These are phyloP conservation scores for Pseudogymnoascus verrucosus DNA, from an alignment of 2,329 filamentous ascomycete species.

Conservation along the genomic window DNA sequence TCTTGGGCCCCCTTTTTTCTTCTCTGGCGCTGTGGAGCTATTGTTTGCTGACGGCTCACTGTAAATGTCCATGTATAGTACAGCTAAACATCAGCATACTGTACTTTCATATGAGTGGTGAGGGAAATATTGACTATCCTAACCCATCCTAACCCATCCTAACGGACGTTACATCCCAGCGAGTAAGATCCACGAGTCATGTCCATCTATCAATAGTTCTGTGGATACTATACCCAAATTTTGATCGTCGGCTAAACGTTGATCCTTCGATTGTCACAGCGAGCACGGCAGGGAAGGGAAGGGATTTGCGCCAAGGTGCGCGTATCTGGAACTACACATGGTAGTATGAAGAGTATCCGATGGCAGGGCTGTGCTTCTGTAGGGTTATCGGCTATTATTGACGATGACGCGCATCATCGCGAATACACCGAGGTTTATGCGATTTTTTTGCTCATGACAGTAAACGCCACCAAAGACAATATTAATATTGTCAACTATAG, in stretches of 20 bases:
- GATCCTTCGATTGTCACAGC: neutral
- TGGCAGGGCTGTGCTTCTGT: neutral
- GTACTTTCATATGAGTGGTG: neutral
- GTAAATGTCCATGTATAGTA: neutral
- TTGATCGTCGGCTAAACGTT: neutral
- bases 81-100: neutral
- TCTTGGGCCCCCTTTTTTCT: neutral
- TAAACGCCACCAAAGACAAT: neutral
- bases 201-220: slow-evolving; percentile 1
- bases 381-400: neutral
- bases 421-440: neutral
- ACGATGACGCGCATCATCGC: neutral
- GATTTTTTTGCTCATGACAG: neutral
- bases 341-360: neutral
- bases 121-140: neutral
- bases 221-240: neutral
- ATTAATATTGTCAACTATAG: neutral
- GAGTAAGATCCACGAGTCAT: neutral
- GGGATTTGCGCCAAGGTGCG: slow-evolving; percentile 1
- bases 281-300: neutral
- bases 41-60: neutral
- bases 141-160: neutral
- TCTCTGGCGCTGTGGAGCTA: neutral
- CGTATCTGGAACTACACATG: neutral
- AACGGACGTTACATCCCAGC: neutral